Evolutionary conservation across 371 early-diverging fungal species (phyloP).

Genomic region (Zychaea mexicana): DNA sequence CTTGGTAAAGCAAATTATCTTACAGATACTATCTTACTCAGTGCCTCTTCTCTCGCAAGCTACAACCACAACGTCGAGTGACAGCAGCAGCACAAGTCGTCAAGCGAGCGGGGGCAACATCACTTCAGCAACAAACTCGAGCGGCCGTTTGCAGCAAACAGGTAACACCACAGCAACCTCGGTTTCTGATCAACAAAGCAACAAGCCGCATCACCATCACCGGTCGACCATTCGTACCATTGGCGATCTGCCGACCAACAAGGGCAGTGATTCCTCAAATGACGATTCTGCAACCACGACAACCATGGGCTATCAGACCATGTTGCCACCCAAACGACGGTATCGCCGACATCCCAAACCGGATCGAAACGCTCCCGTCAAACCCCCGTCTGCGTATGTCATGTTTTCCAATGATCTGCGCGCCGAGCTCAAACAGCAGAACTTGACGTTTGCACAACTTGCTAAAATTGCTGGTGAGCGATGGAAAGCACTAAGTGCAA

Average conservation of each 20-base stretch:
- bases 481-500: constrained; percentile 40
- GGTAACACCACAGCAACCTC: neutral
- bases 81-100: neutral
- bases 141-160: neutral
- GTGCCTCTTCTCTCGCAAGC: neutral
- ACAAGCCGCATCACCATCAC: neutral
- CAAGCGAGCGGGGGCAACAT: neutral
- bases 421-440: constrained; percentile 35
- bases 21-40: neutral
- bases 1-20: neutral
- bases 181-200: neutral
- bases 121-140: neutral
- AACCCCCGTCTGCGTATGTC: constrained; percentile 61
- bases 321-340: constrained; percentile 26
- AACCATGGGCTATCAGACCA: neutral
- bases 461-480: constrained; percentile 54
- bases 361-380: constrained; percentile 55
- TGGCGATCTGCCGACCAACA: neutral
- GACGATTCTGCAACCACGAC: constrained; percentile 4
- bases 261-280: constrained; percentile 12
- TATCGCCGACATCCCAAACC: constrained; percentile 57
- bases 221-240: constrained; percentile 1
- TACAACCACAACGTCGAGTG: neutral
- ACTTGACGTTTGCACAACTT: constrained; percentile 48
- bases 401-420: constrained; percentile 55